A percentile compares a stretch with the other conserved stretches of the same genome.
Evolutionary conservation across 495 filamentous ascomycete species (phyloP).

Genomic region (Xylaria bambusicola): DNA sequence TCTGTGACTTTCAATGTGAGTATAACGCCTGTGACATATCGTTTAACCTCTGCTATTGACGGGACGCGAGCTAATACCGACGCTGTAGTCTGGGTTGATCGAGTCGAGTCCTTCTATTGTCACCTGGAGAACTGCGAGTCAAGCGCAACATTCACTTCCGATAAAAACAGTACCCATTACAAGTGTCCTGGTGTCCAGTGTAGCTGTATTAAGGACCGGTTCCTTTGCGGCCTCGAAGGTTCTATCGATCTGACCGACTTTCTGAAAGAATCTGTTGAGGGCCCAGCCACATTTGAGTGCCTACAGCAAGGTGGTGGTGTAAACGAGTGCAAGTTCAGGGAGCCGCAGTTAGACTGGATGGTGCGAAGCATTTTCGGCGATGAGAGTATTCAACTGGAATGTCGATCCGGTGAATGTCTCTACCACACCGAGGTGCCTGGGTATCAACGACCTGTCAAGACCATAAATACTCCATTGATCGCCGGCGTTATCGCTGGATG

Average conservation of each 20-base stretch:
- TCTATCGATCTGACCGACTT: slow-evolving; percentile 93
- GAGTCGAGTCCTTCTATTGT: slow-evolving; percentile 95
- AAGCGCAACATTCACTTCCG: slow-evolving; percentile 62
- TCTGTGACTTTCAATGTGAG: slow-evolving; percentile 93
- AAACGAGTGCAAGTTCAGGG: slow-evolving; percentile 76
- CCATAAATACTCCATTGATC: slow-evolving; percentile 96
- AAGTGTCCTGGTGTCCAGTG: slow-evolving; percentile 81
- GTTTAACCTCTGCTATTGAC: neutral
- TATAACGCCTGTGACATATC: slow-evolving; percentile 1
- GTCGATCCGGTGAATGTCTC: slow-evolving; percentile 86
- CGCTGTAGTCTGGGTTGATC: slow-evolving; percentile 84
- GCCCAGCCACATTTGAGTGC: slow-evolving; percentile 81
- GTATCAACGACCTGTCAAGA: slow-evolving; percentile 83
- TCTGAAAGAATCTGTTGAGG: slow-evolving; percentile 73
- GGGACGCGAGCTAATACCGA: slow-evolving; percentile 38
- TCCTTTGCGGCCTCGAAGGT: slow-evolving; percentile 88
- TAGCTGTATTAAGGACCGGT: slow-evolving; percentile 84
- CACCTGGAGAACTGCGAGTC: slow-evolving; percentile 79
- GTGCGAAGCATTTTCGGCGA: slow-evolving; percentile 90
- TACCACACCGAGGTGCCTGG: slow-evolving; percentile 90
- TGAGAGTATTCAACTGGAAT: slow-evolving; percentile 78
- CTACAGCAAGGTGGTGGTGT: slow-evolving; percentile 59
- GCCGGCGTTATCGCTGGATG: slow-evolving; percentile 89
- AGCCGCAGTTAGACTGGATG: slow-evolving; percentile 86
- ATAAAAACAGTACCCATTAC: slow-evolving; percentile 81